Base-by-base conservation (phyloP, 768 basidiomycete genomes). In the Cyclocybe aegerita region DNA sequence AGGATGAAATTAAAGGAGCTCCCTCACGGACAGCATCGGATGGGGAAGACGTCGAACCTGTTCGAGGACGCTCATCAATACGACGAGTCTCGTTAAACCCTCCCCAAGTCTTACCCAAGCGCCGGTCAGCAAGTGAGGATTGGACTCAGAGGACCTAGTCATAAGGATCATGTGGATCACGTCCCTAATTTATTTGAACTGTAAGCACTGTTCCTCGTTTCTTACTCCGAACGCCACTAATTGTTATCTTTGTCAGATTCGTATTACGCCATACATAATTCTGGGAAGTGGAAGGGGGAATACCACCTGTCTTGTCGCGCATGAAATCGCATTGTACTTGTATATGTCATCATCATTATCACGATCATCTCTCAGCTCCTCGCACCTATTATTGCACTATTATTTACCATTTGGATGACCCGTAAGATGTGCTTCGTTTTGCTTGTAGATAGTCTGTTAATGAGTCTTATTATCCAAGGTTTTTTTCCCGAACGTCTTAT, bases 71-170 rank as follows among this genome's bases (percentile, higher is more conserved):
- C 40, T 16, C 57, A 32, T 43, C 55, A 2, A 61, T 62, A 55
- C 48, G 58, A 58, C 55, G 61, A 42, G 55, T 61, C 4, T 17
- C 38, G 32, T 44, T 64, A 9, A 53, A 50, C 35, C 37, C 46
- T 33, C 14, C 43, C 29, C 43, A 57, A 35, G 48, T 50, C 5
- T 48, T 64, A 11, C 52, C 52, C 17, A 71, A 65, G 51, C 67
- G 62, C 15, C 60, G 70, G 44, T 70, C 72, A 34, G 65, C 64
- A 15, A 72, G 70, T 57, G 66, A 63, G 47, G 61, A 65, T 37
- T 61, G 62, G 57, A 56, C 57, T 17, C 58, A 55, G 14, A 53
- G 59, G 54, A 35, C 42, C 36, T 51, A 29, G 38, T 52, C 51
- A 46, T 60, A 48, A 57, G 17, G 2, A 4, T 12, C 30, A 36